phyloP scores from a whole-genome alignment of 345 rosid genomes.

The Cardamine chenopodiifolia region DNA sequence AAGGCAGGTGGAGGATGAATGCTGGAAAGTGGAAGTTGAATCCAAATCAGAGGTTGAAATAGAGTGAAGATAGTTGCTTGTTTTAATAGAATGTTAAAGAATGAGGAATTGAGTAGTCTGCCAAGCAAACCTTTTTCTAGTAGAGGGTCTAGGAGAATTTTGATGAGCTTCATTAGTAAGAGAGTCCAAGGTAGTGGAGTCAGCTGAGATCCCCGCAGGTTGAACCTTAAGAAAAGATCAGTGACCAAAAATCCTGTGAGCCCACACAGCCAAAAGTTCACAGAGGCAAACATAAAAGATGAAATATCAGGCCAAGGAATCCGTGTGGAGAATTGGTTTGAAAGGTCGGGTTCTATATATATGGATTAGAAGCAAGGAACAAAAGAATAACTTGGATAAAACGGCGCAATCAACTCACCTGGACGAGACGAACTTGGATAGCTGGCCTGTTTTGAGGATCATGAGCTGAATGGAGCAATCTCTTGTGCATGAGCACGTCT shows the following conservation, averaged over 20 bases:
- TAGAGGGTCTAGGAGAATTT: conserved; percentile 40
- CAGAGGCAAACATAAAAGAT: conserved; percentile 25
- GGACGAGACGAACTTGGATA: conserved; percentile 55
- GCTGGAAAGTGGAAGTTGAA: conserved; percentile 55
- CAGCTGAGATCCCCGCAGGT: conserved; percentile 52
- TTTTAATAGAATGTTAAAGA: not conserved
- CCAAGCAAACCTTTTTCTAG: conserved; percentile 56
- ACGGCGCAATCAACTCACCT: conserved; percentile 47
- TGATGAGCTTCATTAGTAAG: conserved; percentile 35
- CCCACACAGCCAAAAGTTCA: conserved; percentile 24
- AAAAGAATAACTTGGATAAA: not conserved
- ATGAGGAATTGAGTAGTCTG: not conserved
- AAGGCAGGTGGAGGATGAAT: conserved; percentile 97
- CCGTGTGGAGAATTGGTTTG: not conserved
- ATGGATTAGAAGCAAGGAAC: not conserved
- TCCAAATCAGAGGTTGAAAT: not conserved
- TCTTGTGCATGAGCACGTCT: conserved; percentile 82
- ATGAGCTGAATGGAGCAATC: conserved; percentile 41
- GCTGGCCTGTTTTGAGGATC: conserved; percentile 41
- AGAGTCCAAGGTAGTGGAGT: conserved; percentile 46
- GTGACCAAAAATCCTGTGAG: conserved; percentile 42
- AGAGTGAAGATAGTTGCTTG: not conserved
- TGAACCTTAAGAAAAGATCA: conserved; percentile 64
- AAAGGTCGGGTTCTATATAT: not conserved
- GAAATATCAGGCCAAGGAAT: conserved; percentile 14